Evolutionary conservation across 2,329 filamentous ascomycete species (phyloP).

Genomic region (Aspergillus quadricinctus): DNA sequence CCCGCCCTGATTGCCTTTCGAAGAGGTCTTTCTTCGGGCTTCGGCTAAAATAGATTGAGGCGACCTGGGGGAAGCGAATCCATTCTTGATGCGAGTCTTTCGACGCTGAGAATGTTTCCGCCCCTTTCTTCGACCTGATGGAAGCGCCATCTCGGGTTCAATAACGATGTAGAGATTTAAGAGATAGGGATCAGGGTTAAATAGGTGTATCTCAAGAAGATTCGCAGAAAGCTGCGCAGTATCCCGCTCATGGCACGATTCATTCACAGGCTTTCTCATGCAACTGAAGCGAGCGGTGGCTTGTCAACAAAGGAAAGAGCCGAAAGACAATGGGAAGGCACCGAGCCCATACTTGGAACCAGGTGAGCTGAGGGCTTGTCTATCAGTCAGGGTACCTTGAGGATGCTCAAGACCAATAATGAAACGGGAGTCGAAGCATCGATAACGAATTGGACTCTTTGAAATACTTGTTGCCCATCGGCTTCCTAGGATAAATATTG

Average conservation of each 20-base stretch:
- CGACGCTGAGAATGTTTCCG: constrained; percentile 6
- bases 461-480: neutral
- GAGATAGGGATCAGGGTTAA: neutral
- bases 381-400: neutral
- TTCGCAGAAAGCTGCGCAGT: neutral
- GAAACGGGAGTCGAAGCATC: neutral
- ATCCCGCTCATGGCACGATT: neutral
- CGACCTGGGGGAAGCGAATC: constrained; percentile 7
- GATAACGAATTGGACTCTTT: neutral
- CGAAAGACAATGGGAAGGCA: neutral
- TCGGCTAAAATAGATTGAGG: constrained; percentile 11
- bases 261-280: neutral
- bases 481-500: neutral
- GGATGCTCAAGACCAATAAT: neutral
- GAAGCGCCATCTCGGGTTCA: neutral
- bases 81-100: constrained; percentile 7
- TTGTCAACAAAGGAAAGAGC: neutral
- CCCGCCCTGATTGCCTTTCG: constrained; percentile 4
- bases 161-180: neutral
- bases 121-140: constrained; percentile 6
- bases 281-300: neutral
- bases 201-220: neutral
- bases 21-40: constrained; percentile 8
- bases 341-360: neutral
- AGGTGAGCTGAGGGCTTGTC: no score